Evolutionary conservation across 805 yeast species (phyloP).

Genomic region (Hanseniaspora pseudoguilliermondii): DNA sequence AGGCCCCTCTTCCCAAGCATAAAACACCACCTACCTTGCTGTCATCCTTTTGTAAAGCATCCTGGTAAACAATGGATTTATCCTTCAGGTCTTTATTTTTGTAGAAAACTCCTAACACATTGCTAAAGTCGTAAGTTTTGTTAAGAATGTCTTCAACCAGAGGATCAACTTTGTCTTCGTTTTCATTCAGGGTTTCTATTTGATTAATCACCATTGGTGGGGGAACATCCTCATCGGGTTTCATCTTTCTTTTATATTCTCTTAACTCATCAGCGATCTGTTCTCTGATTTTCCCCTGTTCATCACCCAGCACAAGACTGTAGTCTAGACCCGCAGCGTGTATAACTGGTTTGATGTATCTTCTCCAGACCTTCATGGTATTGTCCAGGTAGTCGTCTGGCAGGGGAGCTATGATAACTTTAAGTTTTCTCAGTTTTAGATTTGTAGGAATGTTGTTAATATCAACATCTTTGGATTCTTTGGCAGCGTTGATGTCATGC

Average conservation of each 20-base stretch:
- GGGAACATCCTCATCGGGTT: constrained; percentile 22
- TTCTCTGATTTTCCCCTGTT: constrained; percentile 81
- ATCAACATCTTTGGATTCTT: constrained; percentile 27
- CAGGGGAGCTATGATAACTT: constrained; percentile 88
- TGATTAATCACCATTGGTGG: constrained; percentile 15
- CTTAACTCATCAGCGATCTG: constrained; percentile 75
- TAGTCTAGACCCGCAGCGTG: constrained; percentile 76
- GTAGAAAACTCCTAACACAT: constrained; percentile 49
- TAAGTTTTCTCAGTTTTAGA: constrained; percentile 57
- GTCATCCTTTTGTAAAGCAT: constrained; percentile 35
- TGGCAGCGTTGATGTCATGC: background rate
- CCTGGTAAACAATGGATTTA: constrained; percentile 19
- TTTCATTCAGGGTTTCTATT: constrained; percentile 3
- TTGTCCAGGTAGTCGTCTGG: constrained; percentile 80
- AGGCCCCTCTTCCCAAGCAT: constrained; percentile 91
- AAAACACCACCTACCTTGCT: constrained; percentile 67
- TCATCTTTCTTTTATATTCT: constrained; percentile 41
- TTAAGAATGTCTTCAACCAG: constrained; percentile 20
- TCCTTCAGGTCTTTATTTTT: constrained; percentile 23
- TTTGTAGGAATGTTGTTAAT: constrained; percentile 35
- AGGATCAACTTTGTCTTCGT: constrained; percentile 18
- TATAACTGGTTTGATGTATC: constrained; percentile 72
- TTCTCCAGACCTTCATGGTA: constrained; percentile 58
- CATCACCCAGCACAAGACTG: constrained; percentile 58
- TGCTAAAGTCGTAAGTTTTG: constrained; percentile 31